Evolutionary conservation across 306 rosid species (phyloP).

Genomic region (Luffa acutangula): DNA sequence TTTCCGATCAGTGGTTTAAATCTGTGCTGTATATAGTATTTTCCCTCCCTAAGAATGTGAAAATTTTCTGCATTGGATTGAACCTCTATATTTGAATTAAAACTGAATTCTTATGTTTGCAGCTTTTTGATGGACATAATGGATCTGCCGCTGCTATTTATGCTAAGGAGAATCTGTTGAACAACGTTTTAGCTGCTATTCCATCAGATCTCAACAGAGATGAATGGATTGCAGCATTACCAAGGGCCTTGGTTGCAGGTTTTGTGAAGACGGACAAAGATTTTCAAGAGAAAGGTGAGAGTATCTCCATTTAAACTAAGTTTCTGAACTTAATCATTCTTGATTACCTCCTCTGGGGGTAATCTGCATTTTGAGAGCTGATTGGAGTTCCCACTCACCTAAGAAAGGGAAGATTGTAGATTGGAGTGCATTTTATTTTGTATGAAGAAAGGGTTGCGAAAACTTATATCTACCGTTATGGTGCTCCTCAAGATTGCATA

Average conservation of each 20-base stretch:
- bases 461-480: neutral
- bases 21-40: neutral
- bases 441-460: neutral
- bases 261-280: constrained; percentile 98
- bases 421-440: neutral
- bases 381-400: neutral
- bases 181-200: constrained; percentile 62
- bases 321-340: constrained; percentile 11
- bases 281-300: constrained; percentile 63
- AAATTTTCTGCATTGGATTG: neutral
- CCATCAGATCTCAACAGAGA: constrained; percentile 90
- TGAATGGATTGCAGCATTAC: constrained; percentile 92
- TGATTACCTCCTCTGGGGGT: neutral
- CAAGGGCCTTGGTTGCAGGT: constrained; percentile 97
- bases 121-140: constrained; percentile 98
- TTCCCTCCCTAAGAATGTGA: neutral
- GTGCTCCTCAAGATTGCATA: neutral
- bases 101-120: constrained; percentile 30
- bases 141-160: constrained; percentile 97
- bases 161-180: constrained; percentile 87
- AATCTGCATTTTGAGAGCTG: neutral
- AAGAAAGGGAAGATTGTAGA: neutral
- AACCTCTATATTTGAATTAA: neutral
- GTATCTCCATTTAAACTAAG: constrained; percentile 8
- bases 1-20: neutral